Base-by-base conservation (phyloP, 495 filamentous ascomycete species). In the Evansstolkia leycettana region DNA sequence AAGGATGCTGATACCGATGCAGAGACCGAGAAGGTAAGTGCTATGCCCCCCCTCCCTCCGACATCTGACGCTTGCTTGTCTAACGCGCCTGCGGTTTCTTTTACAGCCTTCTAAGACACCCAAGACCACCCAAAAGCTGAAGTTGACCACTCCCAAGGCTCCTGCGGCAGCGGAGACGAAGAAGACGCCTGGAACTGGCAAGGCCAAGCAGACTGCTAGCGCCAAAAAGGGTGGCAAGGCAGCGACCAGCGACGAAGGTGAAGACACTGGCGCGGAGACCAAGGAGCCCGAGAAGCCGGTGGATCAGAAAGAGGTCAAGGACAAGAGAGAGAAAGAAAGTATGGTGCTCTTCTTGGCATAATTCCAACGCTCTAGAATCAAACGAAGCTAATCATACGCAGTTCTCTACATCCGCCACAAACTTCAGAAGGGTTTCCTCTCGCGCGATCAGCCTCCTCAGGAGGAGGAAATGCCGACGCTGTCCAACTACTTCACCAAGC, bases 391-490 rank as follows among this genome's bases (percentile, higher is more conserved):
- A 47, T 19, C 35, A 32, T 8, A n/a, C 16, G 8, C 28, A 67
- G 82, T 94, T 14, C 62, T 93, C 3, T 93, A 84, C 60, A 67
- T 89, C 27, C 79, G 88, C 33, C 86, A 95, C 61, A 80, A 82
- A 52, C 76, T 95, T 14, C 88, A 95, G 52, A 87, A 88, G 51
- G 88, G 84, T 0, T 83, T 95, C 44, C 73, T 95, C 13, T 81
- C 80, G 11, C 70, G 80, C 12, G 85, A 93, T 39, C 71, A 76
- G 34, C 70, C 75, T 15, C 88, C 88, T 12, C 80, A 85, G 59
- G 80, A 81, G 40, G 80, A 85, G n/a, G 88, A 92, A 53, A 93
- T 93, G 87, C 71, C 71, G 20, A 47, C 54, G 17, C 92, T 94
- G 84, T 77, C 80, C 6, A 74, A 77, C 12, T 87, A 78, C 53